Conservation (phyloP, 345 rosid species). For the Lepidium didymum region DNA sequence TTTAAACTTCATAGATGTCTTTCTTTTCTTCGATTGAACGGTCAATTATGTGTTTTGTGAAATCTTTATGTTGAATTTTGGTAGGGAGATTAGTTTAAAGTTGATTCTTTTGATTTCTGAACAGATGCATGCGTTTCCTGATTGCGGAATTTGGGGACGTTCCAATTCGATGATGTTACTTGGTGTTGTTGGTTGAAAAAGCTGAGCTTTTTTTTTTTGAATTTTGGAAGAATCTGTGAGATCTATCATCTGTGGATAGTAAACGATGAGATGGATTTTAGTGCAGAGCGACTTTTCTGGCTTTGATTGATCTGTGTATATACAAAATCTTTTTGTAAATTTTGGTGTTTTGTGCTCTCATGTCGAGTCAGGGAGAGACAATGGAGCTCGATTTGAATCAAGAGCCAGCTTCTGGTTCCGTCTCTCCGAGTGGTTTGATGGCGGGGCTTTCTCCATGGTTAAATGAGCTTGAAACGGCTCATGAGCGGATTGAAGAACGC, state of each 20-base stretch:
- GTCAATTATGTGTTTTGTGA: neutral
- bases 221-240: neutral
- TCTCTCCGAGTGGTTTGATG: constrained; percentile 24
- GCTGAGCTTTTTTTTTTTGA: neutral
- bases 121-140: constrained; percentile 28
- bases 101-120: neutral
- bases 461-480: constrained; percentile 40
- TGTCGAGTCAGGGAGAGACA: constrained; percentile 26
- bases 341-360: constrained; percentile 9
- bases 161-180: neutral
- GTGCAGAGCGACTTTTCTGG: neutral
- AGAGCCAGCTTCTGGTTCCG: constrained; percentile 31
- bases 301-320: constrained; percentile 3
- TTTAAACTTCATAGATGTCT: neutral
- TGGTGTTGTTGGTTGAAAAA: neutral
- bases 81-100: neutral
- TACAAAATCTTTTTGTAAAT: neutral
- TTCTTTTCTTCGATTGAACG: constrained; percentile 1
- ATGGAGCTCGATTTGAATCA: constrained; percentile 57
- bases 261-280: neutral
- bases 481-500: constrained; percentile 49
- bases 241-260: constrained; percentile 5
- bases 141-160: neutral
- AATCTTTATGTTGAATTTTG: neutral
- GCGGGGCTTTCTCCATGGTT: constrained; percentile 30